A percentile compares a stretch with the other conserved stretches of the same genome.
Conservation (phyloP, 2,329 filamentous ascomycete species). For the Monilinia aucupariae region DNA sequence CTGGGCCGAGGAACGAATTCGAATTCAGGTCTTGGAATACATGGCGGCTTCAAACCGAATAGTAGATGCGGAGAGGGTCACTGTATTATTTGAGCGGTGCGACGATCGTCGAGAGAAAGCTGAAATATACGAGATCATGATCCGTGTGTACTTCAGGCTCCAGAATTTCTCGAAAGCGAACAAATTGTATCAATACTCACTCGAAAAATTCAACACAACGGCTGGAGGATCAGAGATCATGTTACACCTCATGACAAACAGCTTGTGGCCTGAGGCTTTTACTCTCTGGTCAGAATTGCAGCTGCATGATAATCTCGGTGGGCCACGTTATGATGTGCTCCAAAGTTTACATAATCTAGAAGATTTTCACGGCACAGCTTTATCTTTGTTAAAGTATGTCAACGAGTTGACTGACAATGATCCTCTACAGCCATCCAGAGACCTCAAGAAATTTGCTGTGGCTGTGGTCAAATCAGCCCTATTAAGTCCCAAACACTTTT, state of each 20-base stretch:
- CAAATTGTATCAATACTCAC: constrained; percentile 23
- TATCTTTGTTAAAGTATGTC: constrained; percentile 22
- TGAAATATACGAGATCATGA: constrained; percentile 42
- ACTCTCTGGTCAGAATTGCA: constrained; percentile 24
- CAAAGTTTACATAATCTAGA: not conserved
- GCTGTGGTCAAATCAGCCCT: constrained; percentile 23
- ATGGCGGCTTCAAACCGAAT: constrained; percentile 38
- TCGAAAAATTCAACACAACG: constrained; percentile 20
- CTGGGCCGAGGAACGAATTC: constrained; percentile 24
- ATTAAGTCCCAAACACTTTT: constrained; percentile 18
- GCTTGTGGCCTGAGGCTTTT: constrained; percentile 27
- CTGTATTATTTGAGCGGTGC: constrained; percentile 41
- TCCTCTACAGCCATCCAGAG: not conserved
- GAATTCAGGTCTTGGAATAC: constrained; percentile 35
- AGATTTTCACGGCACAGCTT: constrained; percentile 4
- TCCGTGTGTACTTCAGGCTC: constrained; percentile 41
- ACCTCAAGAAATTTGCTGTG: constrained; percentile 21
- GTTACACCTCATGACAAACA: constrained; percentile 24
- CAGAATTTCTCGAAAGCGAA: constrained; percentile 37
- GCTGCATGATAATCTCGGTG: constrained; percentile 2
- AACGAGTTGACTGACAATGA: not conserved
- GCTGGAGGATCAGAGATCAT: constrained; percentile 28
- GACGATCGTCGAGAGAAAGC: constrained; percentile 35
- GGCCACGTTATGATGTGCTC: constrained; percentile 20
- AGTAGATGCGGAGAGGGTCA: constrained; percentile 40